Conservation (phyloP, 1,139 yeast genomes). For the Sugiyamaella neomexicana region DNA sequence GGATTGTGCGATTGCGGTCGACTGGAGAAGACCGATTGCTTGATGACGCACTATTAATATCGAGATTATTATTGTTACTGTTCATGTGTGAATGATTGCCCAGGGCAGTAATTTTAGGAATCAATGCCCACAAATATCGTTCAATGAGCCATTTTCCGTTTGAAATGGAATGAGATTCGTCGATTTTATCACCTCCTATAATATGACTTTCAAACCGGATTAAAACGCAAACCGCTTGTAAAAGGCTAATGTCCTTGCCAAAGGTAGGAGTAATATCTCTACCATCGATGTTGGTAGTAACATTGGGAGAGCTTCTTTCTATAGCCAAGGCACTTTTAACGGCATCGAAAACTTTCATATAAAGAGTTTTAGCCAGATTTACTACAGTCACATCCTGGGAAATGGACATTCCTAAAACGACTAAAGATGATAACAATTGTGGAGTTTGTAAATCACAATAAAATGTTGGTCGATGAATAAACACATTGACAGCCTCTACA, state of each 20-base stretch:
- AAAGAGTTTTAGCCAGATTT: slow-evolving; percentile 26
- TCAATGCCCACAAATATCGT: slow-evolving; percentile 24
- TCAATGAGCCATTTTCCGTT: slow-evolving; percentile 28
- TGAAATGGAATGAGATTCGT: slow-evolving; percentile 21
- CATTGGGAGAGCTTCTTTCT: slow-evolving; percentile 9
- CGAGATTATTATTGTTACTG: neutral
- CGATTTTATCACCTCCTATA: slow-evolving; percentile 20
- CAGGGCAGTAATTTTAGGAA: slow-evolving; percentile 22
- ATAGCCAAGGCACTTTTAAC: slow-evolving; percentile 18
- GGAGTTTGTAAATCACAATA: slow-evolving; percentile 39
- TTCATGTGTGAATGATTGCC: slow-evolving; percentile 13
- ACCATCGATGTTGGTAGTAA: slow-evolving; percentile 12
- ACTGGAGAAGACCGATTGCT: slow-evolving; percentile 9
- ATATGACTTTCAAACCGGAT: slow-evolving; percentile 34
- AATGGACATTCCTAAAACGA: slow-evolving; percentile 44
- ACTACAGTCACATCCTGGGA: slow-evolving; percentile 22
- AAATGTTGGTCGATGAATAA: slow-evolving; percentile 47
- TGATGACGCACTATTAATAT: slow-evolving; percentile 2
- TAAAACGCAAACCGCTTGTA: slow-evolving; percentile 35
- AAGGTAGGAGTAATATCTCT: slow-evolving; percentile 15
- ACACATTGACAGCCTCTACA: slow-evolving; percentile 28
- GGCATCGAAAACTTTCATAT: slow-evolving; percentile 22
- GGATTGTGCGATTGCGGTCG: slow-evolving; percentile 10
- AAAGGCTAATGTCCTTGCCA: slow-evolving; percentile 26
- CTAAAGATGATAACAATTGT: slow-evolving; percentile 41